Evolutionary conservation across 2,329 filamentous ascomycete species (phyloP).

Genomic region (Fusarium dlaminii): DNA sequence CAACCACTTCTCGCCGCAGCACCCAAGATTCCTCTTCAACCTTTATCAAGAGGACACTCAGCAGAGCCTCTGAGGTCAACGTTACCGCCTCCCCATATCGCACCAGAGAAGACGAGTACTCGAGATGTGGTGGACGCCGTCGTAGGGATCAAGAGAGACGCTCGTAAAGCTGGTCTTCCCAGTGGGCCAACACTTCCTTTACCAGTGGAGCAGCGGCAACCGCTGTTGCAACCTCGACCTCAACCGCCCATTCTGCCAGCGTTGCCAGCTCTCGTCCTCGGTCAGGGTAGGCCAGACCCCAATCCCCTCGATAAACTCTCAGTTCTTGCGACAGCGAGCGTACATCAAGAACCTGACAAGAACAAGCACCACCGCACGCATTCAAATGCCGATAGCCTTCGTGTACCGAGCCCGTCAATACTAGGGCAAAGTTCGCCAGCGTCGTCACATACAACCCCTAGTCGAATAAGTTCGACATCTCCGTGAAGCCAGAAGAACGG

Average conservation of each 20-base stretch:
- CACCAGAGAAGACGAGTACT: conserved; percentile 34
- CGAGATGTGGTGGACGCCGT: conserved; percentile 42
- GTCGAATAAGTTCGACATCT: conserved; percentile 36
- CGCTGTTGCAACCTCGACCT: conserved; percentile 36
- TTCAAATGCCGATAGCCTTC: conserved; percentile 36
- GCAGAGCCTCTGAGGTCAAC: conserved; percentile 23
- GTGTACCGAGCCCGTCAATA: conserved; percentile 36
- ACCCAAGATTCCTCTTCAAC: conserved; percentile 35
- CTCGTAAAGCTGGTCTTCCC: conserved; percentile 16
- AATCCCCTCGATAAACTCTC: conserved; percentile 48
- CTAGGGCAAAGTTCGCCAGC: conserved; percentile 34
- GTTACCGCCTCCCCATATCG: conserved; percentile 14
- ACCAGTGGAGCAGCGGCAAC: conserved; percentile 32
- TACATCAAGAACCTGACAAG: conserved; percentile 42
- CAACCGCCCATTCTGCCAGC: conserved; percentile 28
- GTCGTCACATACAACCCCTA: conserved; percentile 35
- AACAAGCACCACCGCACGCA: conserved; percentile 34
- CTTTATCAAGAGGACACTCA: conserved; percentile 33
- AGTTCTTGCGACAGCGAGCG: conserved; percentile 52
- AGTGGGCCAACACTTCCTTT: conserved; percentile 8
- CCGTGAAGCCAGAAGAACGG: conserved; percentile 37
- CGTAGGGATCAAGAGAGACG: conserved; percentile 41
- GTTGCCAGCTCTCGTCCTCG: conserved; percentile 39
- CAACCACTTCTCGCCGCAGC: conserved; percentile 12
- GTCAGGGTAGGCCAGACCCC: conserved; percentile 34